A percentile compares a stretch with the other conserved stretches of the same genome.
Conservation (phyloP, 176 grass and related monocot genomes). For the Zizania latifolia region DNA sequence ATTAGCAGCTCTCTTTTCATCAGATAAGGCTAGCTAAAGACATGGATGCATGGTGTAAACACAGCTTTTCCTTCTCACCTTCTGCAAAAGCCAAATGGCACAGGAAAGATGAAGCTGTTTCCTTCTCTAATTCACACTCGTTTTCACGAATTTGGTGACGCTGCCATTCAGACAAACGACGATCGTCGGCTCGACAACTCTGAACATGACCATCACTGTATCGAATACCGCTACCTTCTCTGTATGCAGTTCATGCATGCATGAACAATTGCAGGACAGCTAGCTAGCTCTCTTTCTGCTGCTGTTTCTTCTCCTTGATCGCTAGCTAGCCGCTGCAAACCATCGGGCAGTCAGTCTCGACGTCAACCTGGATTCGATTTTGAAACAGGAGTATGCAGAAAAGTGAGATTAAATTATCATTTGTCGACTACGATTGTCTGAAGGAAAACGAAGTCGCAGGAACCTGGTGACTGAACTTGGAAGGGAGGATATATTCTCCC, state of each 20-base stretch:
- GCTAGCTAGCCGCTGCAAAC: not conserved
- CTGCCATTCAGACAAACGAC: not conserved
- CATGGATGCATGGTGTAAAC: not conserved
- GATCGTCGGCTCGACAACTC: not conserved
- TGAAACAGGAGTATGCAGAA: not conserved
- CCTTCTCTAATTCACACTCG: not conserved
- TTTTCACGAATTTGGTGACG: not conserved
- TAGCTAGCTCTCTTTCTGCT: not conserved
- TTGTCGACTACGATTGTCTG: not conserved
- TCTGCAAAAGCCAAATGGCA: not conserved
- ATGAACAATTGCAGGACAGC: not conserved
- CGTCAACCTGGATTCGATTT: not conserved
- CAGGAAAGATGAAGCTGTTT: not conserved
- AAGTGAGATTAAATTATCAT: not conserved
- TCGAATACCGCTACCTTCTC: not conserved
- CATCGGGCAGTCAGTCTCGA: not conserved
- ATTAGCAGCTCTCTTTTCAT: not conserved
- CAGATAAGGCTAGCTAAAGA: not conserved
- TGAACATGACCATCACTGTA: not conserved
- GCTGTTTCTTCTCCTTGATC: not conserved
- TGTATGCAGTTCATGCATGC: not conserved
- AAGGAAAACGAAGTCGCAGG: constrained; percentile 8
- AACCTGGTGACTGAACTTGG: not conserved
- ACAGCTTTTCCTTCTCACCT: not conserved
- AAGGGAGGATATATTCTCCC: constrained; percentile 26